These are phyloP conservation scores for Calycina herbarum DNA, from an alignment of 2,329 filamentous ascomycete species.

Conservation along the genomic window DNA sequence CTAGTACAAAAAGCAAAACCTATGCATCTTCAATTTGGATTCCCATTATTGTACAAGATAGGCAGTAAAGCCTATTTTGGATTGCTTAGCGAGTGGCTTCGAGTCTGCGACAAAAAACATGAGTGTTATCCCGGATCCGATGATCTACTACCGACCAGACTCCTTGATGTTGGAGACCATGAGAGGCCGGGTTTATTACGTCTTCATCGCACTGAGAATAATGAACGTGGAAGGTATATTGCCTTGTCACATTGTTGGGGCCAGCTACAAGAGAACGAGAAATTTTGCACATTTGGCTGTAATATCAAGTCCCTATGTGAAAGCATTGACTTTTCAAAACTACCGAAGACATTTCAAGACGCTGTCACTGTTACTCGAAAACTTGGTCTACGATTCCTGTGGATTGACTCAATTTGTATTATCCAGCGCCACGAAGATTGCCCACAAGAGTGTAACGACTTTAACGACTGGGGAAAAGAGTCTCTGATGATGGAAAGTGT, in stretches of 20 bases:
- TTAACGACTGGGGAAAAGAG: background rate
- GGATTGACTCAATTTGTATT: slow-evolving; percentile 26
- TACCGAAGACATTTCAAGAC: no score
- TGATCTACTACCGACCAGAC: background rate
- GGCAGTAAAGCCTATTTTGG: no score
- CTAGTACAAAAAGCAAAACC: no score
- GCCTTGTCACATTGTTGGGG: slow-evolving; percentile 25
- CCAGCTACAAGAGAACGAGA: background rate
- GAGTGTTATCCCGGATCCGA: no score
- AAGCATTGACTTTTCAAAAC: slow-evolving; percentile 10
- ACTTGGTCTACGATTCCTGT: slow-evolving; percentile 19
- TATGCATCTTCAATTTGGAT: no score
- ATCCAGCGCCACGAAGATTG: slow-evolving; percentile 21
- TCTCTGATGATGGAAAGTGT: background rate
- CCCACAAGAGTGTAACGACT: slow-evolving; percentile 17
- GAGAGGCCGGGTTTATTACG: background rate
- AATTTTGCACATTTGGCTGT: slow-evolving; percentile 5
- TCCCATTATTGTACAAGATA: no score
- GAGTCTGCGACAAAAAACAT: no score
- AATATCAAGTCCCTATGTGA: slow-evolving; percentile 4
- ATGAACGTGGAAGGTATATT: slow-evolving; percentile 20
- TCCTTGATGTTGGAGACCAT: background rate
- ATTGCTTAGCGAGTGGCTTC: no score
- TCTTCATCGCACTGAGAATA: slow-evolving; percentile 11
- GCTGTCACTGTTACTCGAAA: slow-evolving; percentile 15